Percentiles rank a stretch among this genome's conserved stretches.
Evolutionary conservation across 495 filamentous ascomycete genomes (phyloP).

Genomic region (Penicillium flavigenum): DNA sequence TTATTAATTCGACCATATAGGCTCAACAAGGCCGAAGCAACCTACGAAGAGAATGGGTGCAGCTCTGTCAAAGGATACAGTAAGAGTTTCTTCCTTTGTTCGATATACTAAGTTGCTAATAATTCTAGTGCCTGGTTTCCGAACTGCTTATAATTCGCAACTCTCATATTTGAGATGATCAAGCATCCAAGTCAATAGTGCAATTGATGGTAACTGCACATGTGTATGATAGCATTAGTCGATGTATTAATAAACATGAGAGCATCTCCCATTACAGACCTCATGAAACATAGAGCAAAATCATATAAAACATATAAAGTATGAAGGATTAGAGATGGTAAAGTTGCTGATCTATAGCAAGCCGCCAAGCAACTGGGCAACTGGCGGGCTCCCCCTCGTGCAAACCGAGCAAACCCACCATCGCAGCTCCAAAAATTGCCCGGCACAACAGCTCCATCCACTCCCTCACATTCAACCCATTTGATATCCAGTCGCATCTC

Average conservation of each 20-base stretch:
- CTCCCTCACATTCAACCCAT: slow-evolving; percentile 19
- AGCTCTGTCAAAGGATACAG: slow-evolving; percentile 24
- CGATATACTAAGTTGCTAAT: background rate
- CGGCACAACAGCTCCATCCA: slow-evolving; percentile 36
- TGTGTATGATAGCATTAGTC: background rate
- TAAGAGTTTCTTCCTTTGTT: slow-evolving; percentile 23
- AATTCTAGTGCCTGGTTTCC: slow-evolving; percentile 38
- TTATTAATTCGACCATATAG: slow-evolving; percentile 21
- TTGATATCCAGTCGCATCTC: slow-evolving; percentile 28
- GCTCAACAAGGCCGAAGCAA: slow-evolving; percentile 35
- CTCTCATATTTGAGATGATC: slow-evolving; percentile 3
- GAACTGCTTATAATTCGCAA: slow-evolving; percentile 21
- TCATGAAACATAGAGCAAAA: background rate
- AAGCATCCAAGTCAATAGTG: background rate
- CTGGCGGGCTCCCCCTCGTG: slow-evolving; percentile 39
- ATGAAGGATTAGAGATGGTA: background rate
- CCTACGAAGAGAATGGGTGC: slow-evolving; percentile 41
- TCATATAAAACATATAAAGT: too few relatives aligned
- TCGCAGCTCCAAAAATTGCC: slow-evolving; percentile 49
- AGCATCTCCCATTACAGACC: background rate
- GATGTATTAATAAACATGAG: background rate
- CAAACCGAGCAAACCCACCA: slow-evolving; percentile 49
- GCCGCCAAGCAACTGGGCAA: slow-evolving; percentile 23
- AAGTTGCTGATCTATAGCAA: background rate
- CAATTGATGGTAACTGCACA: slow-evolving; percentile 1